Evolutionary conservation across 208 protist species (phyloP).

Genomic region (Trypanosoma congolense): DNA sequence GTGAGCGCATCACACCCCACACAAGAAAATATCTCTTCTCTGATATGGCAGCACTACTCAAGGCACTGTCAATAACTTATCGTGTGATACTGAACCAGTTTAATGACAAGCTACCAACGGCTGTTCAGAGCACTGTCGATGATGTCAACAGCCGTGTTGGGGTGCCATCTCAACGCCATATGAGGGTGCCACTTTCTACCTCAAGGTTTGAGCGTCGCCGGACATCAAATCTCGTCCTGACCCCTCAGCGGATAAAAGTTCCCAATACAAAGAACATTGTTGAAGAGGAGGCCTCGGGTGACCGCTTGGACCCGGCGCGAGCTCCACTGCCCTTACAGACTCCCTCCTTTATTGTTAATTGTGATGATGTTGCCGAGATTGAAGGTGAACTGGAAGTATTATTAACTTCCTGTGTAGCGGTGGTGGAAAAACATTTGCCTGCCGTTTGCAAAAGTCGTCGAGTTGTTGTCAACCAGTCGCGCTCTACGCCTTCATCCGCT

Average conservation of each 20-base stretch:
- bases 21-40: conserved; percentile 25
- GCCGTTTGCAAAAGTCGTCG: conserved; percentile 6
- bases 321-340: background rate
- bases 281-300: too few relatives aligned
- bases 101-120: too few relatives aligned
- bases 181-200: too few relatives aligned
- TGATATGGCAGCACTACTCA: conserved; percentile 23
- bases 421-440: conserved; percentile 19
- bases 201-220: too few relatives aligned
- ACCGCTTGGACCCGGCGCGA: background rate
- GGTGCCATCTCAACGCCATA: too few relatives aligned
- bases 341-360: conserved; percentile 8
- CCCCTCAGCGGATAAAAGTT: too few relatives aligned
- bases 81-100: conserved; percentile 9
- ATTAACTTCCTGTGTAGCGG: conserved; percentile 18
- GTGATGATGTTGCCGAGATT: conserved; percentile 25
- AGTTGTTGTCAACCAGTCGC: conserved; percentile 2
- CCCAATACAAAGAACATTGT: too few relatives aligned
- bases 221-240: too few relatives aligned
- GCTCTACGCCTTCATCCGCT: background rate
- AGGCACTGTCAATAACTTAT: conserved; percentile 21
- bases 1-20: conserved; percentile 17
- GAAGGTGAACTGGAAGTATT: conserved; percentile 25
- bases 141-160: too few relatives aligned
- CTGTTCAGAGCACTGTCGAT: too few relatives aligned